phyloP scores from a whole-genome alignment of 177 flowering plant genomes.

The Telopea speciosissima region DNA sequence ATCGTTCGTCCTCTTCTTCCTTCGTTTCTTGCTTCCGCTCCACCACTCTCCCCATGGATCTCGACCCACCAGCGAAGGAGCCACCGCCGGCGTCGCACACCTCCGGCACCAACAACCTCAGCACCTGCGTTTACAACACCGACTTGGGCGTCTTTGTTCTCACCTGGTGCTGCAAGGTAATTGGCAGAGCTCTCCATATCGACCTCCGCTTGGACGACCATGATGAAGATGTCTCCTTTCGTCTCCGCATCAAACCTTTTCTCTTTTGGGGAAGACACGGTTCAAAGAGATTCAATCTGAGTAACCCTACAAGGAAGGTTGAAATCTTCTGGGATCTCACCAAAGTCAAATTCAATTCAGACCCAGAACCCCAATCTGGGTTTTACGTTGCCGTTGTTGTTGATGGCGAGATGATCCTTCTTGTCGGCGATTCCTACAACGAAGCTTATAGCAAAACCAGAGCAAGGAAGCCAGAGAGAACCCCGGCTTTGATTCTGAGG shows the following conservation, averaged over 20 bases:
- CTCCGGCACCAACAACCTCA: conserved; percentile 39
- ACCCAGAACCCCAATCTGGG: conserved; percentile 63
- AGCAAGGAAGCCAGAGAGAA: conserved; percentile 18
- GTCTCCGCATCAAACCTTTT: conserved; percentile 53
- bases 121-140: conserved; percentile 65
- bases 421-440: conserved; percentile 52
- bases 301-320: conserved; percentile 7
- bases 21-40: conserved; percentile 49
- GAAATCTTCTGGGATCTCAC: conserved; percentile 56
- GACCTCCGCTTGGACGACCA: conserved; percentile 25
- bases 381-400: conserved; percentile 54
- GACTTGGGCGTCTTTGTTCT: conserved; percentile 49
- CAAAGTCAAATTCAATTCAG: conserved; percentile 47
- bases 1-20: conserved; percentile 27
- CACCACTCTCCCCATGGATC: conserved; percentile 16
- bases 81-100: conserved; percentile 13
- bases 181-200: conserved; percentile 53
- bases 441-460: conserved; percentile 39
- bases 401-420: conserved; percentile 44
- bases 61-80: not conserved
- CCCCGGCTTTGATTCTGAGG: conserved; percentile 37
- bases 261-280: conserved; percentile 67
- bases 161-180: conserved; percentile 63
- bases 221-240: conserved; percentile 17
- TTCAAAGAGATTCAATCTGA: conserved; percentile 27